Evolutionary conservation across 768 basidiomycete species (phyloP).

Genomic region (Glaciozyma antarctica): DNA sequence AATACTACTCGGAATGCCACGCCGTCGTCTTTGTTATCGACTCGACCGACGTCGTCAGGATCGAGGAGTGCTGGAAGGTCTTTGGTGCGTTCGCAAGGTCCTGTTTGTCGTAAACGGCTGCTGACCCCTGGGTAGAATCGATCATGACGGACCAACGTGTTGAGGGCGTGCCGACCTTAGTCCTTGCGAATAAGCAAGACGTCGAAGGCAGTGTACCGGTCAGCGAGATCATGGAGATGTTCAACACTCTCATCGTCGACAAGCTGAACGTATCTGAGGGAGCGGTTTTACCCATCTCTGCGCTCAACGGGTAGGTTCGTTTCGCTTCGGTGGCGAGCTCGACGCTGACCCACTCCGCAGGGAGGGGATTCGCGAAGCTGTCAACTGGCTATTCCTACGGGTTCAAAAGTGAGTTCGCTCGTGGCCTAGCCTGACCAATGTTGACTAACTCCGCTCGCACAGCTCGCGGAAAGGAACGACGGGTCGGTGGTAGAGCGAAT

Average conservation of each 20-base stretch:
- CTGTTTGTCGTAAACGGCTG: background rate
- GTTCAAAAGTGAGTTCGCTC: constrained; percentile 22
- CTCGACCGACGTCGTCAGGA: constrained; percentile 71
- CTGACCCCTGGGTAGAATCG: constrained; percentile 46
- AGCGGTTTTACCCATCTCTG: constrained; percentile 71
- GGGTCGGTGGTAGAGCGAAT: no score
- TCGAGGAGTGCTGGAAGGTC: constrained; percentile 92
- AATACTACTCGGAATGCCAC: constrained; percentile 93
- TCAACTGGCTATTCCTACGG: constrained; percentile 78
- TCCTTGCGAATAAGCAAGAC: constrained; percentile 96
- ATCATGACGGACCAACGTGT: constrained; percentile 80
- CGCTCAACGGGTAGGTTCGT: constrained; percentile 69
- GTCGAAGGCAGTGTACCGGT: constrained; percentile 67
- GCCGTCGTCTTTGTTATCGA: constrained; percentile 94
- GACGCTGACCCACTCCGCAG: constrained; percentile 41
- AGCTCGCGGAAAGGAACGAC: no score
- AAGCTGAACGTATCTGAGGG: constrained; percentile 35
- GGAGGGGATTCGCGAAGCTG: constrained; percentile 76
- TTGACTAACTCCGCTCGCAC: no score
- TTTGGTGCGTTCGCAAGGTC: constrained; percentile 58
- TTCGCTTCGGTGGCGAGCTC: background rate
- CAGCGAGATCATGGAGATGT: constrained; percentile 70
- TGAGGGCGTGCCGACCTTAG: constrained; percentile 75
- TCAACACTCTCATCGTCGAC: constrained; percentile 39
- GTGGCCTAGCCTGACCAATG: no score